phyloP scores from a whole-genome alignment of 345 rosid species.

The Erucastrum elatum region DNA sequence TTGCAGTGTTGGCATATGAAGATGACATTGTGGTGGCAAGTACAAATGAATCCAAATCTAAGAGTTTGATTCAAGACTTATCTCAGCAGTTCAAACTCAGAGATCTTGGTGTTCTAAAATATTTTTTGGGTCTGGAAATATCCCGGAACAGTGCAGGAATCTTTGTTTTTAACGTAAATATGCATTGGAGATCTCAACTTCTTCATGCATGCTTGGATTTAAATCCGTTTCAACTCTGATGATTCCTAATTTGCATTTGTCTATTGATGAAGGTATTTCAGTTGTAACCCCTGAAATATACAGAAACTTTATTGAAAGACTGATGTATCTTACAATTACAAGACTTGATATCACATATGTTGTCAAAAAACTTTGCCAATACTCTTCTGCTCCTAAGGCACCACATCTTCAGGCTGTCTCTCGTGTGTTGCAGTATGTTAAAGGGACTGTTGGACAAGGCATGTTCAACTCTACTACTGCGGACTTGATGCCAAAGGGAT shows the following conservation, averaged over 20 bases:
- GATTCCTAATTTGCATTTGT: not conserved
- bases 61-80: not conserved
- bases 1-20: not conserved
- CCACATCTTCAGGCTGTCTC: too few species aligned
- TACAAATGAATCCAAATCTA: not conserved
- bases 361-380: not conserved
- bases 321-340: not conserved
- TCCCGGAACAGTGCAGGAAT: not conserved
- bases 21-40: not conserved
- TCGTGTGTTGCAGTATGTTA: too few species aligned
- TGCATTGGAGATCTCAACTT: not conserved
- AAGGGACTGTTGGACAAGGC: too few species aligned
- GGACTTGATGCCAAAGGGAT: too few species aligned
- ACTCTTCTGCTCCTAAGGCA: not conserved
- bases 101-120: not conserved
- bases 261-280: not conserved
- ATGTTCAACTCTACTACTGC: too few species aligned
- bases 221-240: not conserved
- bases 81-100: not conserved
- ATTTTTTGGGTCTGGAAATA: not conserved
- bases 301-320: not conserved
- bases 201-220: not conserved
- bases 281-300: not conserved
- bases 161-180: too few species aligned
- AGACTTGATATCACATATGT: not conserved